phyloP scores from a whole-genome alignment of 1,284 basidiomycete species.

The Puccinia hordei region DNA sequence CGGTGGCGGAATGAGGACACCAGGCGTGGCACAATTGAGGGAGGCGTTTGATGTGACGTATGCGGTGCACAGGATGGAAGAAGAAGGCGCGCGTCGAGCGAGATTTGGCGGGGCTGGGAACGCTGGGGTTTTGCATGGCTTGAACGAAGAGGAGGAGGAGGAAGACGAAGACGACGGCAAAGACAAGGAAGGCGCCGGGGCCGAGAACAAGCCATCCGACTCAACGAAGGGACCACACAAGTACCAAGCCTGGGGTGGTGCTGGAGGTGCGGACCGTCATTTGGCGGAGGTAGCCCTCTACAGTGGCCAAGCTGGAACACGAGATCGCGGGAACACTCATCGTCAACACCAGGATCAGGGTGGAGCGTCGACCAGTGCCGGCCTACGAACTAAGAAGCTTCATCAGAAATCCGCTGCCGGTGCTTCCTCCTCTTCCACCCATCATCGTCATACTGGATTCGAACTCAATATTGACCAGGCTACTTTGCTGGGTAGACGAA shows the following conservation, averaged over 20 bases:
- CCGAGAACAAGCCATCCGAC: background rate
- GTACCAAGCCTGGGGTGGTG: conserved; percentile 55
- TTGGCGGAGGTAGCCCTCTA: conserved; percentile 61
- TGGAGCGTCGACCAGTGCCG: background rate
- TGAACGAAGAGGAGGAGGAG: conserved; percentile 83
- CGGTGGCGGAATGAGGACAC: conserved; percentile 77
- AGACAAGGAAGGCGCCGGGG: background rate
- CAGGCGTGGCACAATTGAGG: conserved; percentile 82
- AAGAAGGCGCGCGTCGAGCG: conserved; percentile 78
- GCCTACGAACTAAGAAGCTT: conserved; percentile 16
- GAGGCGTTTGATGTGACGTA: conserved; percentile 99
- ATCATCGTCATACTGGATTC: conserved; percentile 63
- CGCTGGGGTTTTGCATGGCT: conserved; percentile 65
- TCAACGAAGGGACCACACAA: background rate
- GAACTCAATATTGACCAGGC: conserved; percentile 81
- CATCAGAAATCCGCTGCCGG: background rate
- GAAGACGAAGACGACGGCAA: conserved; percentile 58
- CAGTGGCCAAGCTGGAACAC: conserved; percentile 74
- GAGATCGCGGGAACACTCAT: conserved; percentile 64
- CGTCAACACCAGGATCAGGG: background rate
- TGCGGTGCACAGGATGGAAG: conserved; percentile 98
- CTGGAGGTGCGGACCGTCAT: conserved; percentile 60
- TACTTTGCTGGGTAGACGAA: conserved; percentile 71
- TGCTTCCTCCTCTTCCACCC: conserved; percentile 38
- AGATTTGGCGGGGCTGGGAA: conserved; percentile 74